Base-by-base conservation (phyloP, 2,329 filamentous ascomycete species). In the Aspergillus melleus region DNA sequence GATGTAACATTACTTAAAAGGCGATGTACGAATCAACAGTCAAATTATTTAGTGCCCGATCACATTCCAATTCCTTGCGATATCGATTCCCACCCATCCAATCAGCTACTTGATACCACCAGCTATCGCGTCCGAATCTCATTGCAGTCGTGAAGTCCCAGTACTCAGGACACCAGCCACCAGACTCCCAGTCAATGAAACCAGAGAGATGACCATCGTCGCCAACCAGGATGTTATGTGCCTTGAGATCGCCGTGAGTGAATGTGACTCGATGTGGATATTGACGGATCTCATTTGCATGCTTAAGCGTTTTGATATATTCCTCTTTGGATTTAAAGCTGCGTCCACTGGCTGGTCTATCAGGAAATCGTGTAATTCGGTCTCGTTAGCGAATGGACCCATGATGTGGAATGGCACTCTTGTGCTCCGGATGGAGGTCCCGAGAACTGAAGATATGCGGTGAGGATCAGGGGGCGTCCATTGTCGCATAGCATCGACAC, bases 321-420 rank as follows among this genome's bases (percentile, higher is more conserved):
- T 52, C 55, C 0, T 3, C 19, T 12, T 1, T 19, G 1, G 55
- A 19, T 19, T 36, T 9, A 2, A 57, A 52, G 6, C 0, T 36
- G 5, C 76, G 68, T 3, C 36, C 3, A 1, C 70, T 36, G 46
- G 68, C 63, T 2, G 68, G 61, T 50, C 52, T 9, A 76, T 57
- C 11, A 77, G 69, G 62, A 70, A 65, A 2, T 72, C 62, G 51
- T 73, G 66, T 22, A 79, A 66, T 3, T 68, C 66, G 1, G 61
- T 55, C 49, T 71, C 36, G 22, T 57, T 64, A n/a, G 61, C 32
- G 54, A 73, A 75, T 11, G 71, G 73, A 20, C 71, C 73, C 65
- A 72, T 72, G 0, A 65, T 50, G 57, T 77, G 73, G 52, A 49
- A 44, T 36, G 74, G 74, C 52, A 78, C 70, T 10, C 74, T 66